Base-by-base conservation (phyloP, 139 green algal species). In the Chlamydomonas incerta region DNA sequence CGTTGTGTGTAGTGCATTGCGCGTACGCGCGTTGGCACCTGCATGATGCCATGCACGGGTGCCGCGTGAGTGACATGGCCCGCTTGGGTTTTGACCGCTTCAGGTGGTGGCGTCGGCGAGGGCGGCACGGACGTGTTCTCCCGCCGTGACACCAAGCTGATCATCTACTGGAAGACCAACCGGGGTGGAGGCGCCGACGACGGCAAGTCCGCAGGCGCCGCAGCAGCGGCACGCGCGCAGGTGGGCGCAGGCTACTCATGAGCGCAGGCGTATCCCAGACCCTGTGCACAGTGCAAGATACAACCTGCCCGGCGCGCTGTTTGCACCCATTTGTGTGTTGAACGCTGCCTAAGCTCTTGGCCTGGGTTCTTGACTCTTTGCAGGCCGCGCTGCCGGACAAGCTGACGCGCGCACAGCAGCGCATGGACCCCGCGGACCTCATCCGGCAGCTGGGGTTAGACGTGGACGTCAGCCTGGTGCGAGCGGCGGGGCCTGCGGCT, bases 151-250 rank as follows among this genome's bases (percentile, higher is more conserved):
- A 91, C 87, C n/a, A 86, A 57, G 28, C 82, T 86, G 58, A 88
- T 87, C 62, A 91, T 87, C 70, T 91, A 88, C 69, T 91, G 87
- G 87, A 88, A 86, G 47, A 91, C 87, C 62, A 88, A 87, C 3
- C 55, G 72, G 37, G 29, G 72, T 9, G 26, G 60, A 8, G 33
- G 41, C 24, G 63, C 29, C 11, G 58, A 65, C 33, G 58, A 31
- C 60, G 33, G n/a, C 14, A 28, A 9, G 17, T 67, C 69, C 10
- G 80, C 52, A 1, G 80, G 52, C 68, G 80, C 68, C 13, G 80
- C 80, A 8, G 80, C 80, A 0, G 68, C 52, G 1, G 80, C 66
- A 5, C 23, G 33, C 5, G 80, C 68, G 0, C 52, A 80, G 41
- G 41, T 50, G 41, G 8, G 41, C n/a, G n/a, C n/a, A n/a, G n/a